Conservation (phyloP, 257 asterid genomes). For the Solanum pennellii region DNA sequence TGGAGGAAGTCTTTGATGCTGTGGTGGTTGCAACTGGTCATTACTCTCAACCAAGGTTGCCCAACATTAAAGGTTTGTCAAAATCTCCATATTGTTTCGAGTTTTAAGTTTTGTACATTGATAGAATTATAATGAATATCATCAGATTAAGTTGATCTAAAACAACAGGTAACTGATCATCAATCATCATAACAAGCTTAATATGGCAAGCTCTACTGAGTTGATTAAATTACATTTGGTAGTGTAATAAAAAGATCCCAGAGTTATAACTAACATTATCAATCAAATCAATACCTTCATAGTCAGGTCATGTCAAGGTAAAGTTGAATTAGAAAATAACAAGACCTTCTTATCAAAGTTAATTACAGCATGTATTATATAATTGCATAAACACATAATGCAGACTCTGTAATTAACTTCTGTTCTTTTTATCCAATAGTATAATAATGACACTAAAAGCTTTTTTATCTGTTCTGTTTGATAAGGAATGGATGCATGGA, state of each 20-base stretch:
- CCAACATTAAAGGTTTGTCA: conserved; percentile 50
- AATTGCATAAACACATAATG: background rate
- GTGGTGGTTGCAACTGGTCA: conserved; percentile 92
- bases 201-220: background rate
- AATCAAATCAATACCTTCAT: background rate
- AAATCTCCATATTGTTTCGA: background rate
- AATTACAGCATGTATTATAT: background rate
- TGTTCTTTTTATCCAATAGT: background rate
- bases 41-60: conserved; percentile 67
- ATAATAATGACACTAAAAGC: background rate
- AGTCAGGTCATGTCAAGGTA: background rate
- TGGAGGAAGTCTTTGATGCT: conserved; percentile 62
- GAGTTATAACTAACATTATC: background rate
- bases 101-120: background rate
- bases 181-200: background rate
- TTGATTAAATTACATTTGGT: background rate
- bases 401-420: background rate
- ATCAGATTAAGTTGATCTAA: background rate
- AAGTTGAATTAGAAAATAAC: background rate
- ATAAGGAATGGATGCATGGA: conserved; percentile 80
- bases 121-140: background rate
- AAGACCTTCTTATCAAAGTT: background rate
- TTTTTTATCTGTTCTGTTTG: background rate
- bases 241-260: background rate
- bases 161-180: background rate